phyloP scores from a whole-genome alignment of 345 rosid species.

The Chamaenerion angustifolium region DNA sequence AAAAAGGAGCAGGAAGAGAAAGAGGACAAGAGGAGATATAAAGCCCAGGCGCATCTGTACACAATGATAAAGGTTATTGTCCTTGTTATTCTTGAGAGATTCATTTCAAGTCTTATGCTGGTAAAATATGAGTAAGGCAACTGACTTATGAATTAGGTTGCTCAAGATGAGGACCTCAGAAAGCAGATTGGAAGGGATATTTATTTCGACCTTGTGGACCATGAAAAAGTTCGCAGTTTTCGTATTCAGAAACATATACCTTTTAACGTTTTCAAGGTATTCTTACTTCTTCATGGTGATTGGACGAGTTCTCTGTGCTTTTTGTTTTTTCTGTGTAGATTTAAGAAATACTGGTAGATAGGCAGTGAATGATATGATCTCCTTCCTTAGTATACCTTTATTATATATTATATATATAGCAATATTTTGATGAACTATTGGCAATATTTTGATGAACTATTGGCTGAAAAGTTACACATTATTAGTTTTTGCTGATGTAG shows the following conservation, averaged over 20 bases:
- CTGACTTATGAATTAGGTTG: constrained; percentile 30
- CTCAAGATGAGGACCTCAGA: constrained; percentile 69
- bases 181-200: constrained; percentile 90
- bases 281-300: background rate
- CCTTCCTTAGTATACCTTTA: too few relatives aligned
- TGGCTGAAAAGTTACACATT: too few relatives aligned
- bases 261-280: constrained; percentile 71
- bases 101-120: background rate
- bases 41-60: constrained; percentile 89
- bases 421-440: too few relatives aligned
- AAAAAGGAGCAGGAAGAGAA: constrained; percentile 95
- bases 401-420: too few relatives aligned
- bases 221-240: constrained; percentile 85
- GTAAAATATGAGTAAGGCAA: constrained; percentile 9
- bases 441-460: too few relatives aligned
- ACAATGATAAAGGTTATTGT: constrained; percentile 71
- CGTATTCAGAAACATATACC: constrained; percentile 79
- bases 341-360: too few relatives aligned
- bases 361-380: too few relatives aligned
- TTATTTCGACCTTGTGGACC: constrained; percentile 95
- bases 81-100: background rate
- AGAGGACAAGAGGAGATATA: constrained; percentile 71
- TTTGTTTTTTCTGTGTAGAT: background rate
- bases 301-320: background rate
- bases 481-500: too few relatives aligned